phyloP scores from a whole-genome alignment of 2,329 filamentous ascomycete species.

The Penicillium italicum region DNA sequence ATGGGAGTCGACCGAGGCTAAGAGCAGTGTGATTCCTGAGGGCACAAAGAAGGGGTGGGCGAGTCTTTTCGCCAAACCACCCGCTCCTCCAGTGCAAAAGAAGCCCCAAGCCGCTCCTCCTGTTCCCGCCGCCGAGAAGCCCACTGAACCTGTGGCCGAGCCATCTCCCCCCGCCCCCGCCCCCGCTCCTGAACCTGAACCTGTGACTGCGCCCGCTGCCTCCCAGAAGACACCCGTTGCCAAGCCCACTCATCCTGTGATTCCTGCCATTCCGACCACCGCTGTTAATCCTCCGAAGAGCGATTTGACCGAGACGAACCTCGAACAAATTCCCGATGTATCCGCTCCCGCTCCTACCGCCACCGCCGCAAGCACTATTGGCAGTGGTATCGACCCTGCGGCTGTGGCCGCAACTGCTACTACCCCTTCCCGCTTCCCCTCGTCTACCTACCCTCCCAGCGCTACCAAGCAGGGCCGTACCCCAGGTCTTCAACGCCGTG shows the following conservation, averaged over 20 bases:
- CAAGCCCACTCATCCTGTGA: slow-evolving; percentile 33
- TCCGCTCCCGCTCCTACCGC: slow-evolving; percentile 73
- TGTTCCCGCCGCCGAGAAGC: slow-evolving; percentile 25
- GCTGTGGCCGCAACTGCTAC: slow-evolving; percentile 51
- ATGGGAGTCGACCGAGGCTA: slow-evolving; percentile 27
- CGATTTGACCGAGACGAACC: slow-evolving; percentile 84
- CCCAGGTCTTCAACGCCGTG: slow-evolving; percentile 76
- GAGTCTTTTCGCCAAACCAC: slow-evolving; percentile 67
- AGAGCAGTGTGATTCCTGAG: slow-evolving; percentile 37
- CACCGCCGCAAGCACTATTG: slow-evolving; percentile 82
- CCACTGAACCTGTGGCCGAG: slow-evolving; percentile 28
- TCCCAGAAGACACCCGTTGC: slow-evolving; percentile 35
- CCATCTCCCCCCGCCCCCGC: slow-evolving; percentile 46
- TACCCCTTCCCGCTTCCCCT: slow-evolving; percentile 54
- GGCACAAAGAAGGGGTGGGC: slow-evolving; percentile 59
- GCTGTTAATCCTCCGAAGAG: slow-evolving; percentile 67
- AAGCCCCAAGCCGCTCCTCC: slow-evolving; percentile 45
- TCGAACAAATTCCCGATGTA: slow-evolving; percentile 81
- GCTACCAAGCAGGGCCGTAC: slow-evolving; percentile 72
- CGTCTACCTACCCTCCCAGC: slow-evolving; percentile 74
- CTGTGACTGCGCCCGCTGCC: slow-evolving; percentile 34
- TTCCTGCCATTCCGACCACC: slow-evolving; percentile 39
- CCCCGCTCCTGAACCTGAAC: slow-evolving; percentile 45
- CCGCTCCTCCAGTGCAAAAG: slow-evolving; percentile 49
- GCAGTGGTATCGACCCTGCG: slow-evolving; percentile 77